These are phyloP conservation scores for Casuarina equisetifolia DNA, from an alignment of 306 rosid genomes.

Conservation along the genomic window DNA sequence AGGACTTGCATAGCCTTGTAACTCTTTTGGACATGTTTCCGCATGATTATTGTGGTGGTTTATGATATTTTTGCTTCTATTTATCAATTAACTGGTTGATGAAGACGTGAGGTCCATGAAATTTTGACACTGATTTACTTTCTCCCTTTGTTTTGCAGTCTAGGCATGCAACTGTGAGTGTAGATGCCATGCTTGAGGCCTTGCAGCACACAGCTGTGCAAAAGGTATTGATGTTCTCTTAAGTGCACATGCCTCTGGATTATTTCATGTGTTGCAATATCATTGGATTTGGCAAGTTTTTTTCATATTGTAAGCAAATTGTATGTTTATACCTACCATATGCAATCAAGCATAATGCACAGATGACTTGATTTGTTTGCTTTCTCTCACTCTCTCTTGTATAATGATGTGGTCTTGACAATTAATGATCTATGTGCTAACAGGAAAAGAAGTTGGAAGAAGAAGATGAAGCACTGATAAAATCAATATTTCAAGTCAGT, in stretches of 20 bases:
- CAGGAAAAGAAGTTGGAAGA: conserved; percentile 79
- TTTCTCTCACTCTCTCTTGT: background rate
- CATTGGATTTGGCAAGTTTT: background rate
- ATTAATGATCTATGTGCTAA: conserved; percentile 16
- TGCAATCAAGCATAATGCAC: background rate
- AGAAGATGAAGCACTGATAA: conserved; percentile 84
- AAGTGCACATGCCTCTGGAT: background rate
- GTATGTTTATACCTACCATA: background rate
- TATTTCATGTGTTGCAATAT: background rate
- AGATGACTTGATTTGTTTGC: background rate
- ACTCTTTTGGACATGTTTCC: conserved; percentile 10
- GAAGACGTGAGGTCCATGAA: background rate
- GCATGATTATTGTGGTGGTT: background rate
- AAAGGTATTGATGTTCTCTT: conserved; percentile 40
- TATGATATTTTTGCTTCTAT: background rate
- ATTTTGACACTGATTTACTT: conserved; percentile 20
- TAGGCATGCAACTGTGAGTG: conserved; percentile 82
- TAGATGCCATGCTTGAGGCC: conserved; percentile 86
- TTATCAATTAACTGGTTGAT: background rate
- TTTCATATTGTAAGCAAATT: background rate
- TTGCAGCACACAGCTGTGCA: conserved; percentile 57
- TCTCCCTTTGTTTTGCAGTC: conserved; percentile 54
- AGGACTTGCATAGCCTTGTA: background rate
- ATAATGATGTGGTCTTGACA: conserved; percentile 11
- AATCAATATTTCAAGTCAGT: conserved; percentile 65